These are phyloP conservation scores for Pelargonium cotyledonis DNA, from an alignment of 441 rosid species.

Conservation along the genomic window DNA sequence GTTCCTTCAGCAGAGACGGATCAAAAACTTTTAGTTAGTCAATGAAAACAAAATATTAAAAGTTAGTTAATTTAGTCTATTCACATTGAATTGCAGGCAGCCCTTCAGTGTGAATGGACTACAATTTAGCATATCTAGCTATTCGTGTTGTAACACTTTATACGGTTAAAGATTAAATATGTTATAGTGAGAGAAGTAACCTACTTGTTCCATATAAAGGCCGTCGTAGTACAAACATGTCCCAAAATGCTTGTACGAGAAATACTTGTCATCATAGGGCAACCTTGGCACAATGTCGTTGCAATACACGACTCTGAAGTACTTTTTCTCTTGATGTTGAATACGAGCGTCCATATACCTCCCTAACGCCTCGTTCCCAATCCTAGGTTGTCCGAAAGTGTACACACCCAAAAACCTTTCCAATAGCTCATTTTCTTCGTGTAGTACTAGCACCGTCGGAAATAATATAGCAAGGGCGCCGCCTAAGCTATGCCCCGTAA, in stretches of 20 bases:
- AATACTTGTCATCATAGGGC: slow-evolving; percentile 48
- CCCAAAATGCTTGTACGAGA: slow-evolving; percentile 74
- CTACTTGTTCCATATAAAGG: slow-evolving; percentile 41
- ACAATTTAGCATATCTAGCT: too few relatives aligned
- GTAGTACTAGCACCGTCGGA: slow-evolving; percentile 38
- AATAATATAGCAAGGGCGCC: slow-evolving; percentile 63
- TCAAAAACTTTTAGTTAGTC: too few relatives aligned
- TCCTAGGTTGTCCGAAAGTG: slow-evolving; percentile 72
- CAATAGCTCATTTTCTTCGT: slow-evolving; percentile 41
- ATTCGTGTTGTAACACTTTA: too few relatives aligned
- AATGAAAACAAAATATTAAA: too few relatives aligned
- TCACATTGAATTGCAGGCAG: too few relatives aligned
- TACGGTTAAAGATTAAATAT: too few relatives aligned
- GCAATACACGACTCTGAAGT: slow-evolving; percentile 51
- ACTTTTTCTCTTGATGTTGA: slow-evolving; percentile 21
- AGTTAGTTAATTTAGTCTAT: too few relatives aligned
- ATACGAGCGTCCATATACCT: slow-evolving; percentile 37
- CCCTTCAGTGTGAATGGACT: too few relatives aligned
- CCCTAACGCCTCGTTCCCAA: slow-evolving; percentile 50
- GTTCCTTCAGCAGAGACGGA: slow-evolving; percentile 24
- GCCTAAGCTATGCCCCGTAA: slow-evolving; percentile 69
- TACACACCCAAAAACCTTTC: slow-evolving; percentile 46
- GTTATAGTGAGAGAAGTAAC: slow-evolving; percentile 22
- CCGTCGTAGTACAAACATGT: slow-evolving; percentile 42
- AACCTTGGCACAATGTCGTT: slow-evolving; percentile 63